Evolutionary conservation across 2,329 filamentous ascomycete genomes (phyloP).

Genomic region (Aplosporella prunicola): DNA sequence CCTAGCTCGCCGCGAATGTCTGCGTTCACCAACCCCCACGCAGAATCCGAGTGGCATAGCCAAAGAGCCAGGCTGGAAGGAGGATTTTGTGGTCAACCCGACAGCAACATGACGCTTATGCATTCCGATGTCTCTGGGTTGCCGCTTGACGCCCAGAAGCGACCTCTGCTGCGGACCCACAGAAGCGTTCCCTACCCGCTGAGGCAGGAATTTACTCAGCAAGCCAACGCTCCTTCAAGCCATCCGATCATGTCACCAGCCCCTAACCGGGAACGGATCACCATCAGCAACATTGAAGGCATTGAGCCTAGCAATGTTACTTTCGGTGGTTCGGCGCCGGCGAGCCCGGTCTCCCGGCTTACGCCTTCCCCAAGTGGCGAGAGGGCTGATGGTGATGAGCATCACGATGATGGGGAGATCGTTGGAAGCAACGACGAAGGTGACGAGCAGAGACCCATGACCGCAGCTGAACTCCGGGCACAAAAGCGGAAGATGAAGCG

Average conservation of each 20-base stretch:
- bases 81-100: slow-evolving; percentile 23
- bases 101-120: slow-evolving; percentile 30
- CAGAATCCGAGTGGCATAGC: slow-evolving; percentile 36
- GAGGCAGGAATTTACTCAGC: slow-evolving; percentile 20
- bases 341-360: slow-evolving; percentile 36
- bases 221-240: slow-evolving; percentile 16
- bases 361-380: slow-evolving; percentile 35
- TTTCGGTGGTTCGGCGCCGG: slow-evolving; percentile 36
- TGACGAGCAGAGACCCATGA: slow-evolving; percentile 30
- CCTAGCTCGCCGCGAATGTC: slow-evolving; percentile 43
- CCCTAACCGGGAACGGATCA: slow-evolving; percentile 19
- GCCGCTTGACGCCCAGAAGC: slow-evolving; percentile 25
- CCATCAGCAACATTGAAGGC: slow-evolving; percentile 25
- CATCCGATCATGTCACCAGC: slow-evolving; percentile 17
- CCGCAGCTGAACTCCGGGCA: slow-evolving; percentile 39
- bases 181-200: slow-evolving; percentile 37
- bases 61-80: slow-evolving; percentile 28
- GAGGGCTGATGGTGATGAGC: slow-evolving; percentile 30
- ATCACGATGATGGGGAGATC: slow-evolving; percentile 31
- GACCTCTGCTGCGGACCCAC: slow-evolving; percentile 33
- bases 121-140: slow-evolving; percentile 27
- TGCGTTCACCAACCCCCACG: slow-evolving; percentile 34
- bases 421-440: slow-evolving; percentile 19
- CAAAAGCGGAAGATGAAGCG: slow-evolving; percentile 58
- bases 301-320: slow-evolving; percentile 26